Evolutionary conservation across 352 stramenopile genomes (phyloP).

Genomic region (Pythium aquatile): DNA sequence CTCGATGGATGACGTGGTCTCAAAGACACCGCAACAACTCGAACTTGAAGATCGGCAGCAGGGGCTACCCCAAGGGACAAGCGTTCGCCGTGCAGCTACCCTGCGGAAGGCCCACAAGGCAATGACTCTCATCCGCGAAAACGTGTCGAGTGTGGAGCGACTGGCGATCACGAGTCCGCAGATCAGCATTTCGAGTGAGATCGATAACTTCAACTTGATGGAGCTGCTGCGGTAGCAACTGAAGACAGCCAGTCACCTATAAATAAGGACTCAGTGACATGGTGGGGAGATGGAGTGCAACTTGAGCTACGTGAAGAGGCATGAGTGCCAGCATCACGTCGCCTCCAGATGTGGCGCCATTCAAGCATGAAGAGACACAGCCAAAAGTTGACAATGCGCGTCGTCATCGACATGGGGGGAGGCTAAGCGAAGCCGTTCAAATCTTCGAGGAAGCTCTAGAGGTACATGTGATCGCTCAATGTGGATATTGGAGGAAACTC

Average conservation of each 20-base stretch:
- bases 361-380: conserved; percentile 34
- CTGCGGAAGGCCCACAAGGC: conserved; percentile 28
- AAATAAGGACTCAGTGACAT: conserved; percentile 11
- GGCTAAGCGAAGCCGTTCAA: conserved; percentile 39
- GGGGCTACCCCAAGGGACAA: conserved; percentile 39
- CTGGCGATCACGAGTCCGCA: conserved; percentile 40
- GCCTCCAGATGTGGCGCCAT: background rate
- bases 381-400: conserved; percentile 32
- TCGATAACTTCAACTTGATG: conserved; percentile 47
- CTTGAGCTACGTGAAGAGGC: background rate
- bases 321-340: background rate
- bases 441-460: conserved; percentile 46
- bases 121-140: conserved; percentile 28
- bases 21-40: conserved; percentile 53
- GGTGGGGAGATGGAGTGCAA: background rate
- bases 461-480: conserved; percentile 24
- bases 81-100: conserved; percentile 25
- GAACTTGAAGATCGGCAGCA: conserved; percentile 55
- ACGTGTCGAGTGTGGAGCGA: conserved; percentile 39
- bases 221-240: background rate
- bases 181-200: conserved; percentile 39
- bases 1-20: conserved; percentile 47
- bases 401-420: conserved; percentile 33
- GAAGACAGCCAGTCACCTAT: conserved; percentile 4
- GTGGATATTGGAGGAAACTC: background rate